A percentile compares a stretch with the other conserved stretches of the same genome.
These are phyloP conservation scores for Paramecium octaurelia DNA, from an alignment of 73 alveolate genomes.

Conservation along the genomic window DNA sequence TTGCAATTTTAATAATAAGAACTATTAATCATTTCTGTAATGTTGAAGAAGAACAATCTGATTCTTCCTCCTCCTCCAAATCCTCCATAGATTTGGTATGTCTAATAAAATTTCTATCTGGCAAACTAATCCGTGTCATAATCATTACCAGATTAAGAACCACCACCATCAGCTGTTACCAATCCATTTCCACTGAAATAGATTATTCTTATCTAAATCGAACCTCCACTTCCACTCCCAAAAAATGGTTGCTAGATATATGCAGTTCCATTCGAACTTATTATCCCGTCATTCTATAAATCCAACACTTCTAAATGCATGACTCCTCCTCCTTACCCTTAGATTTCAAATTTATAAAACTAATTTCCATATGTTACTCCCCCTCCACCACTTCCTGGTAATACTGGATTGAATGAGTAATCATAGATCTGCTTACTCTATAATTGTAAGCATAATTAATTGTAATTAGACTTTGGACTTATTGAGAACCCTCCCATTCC, in stretches of 20 bases:
- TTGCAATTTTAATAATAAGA: not conserved
- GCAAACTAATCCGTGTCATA: not conserved
- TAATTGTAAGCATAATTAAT: not conserved
- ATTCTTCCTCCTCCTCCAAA: not conserved
- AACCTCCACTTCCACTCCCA: not conserved
- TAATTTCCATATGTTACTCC: not conserved
- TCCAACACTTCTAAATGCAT: not conserved
- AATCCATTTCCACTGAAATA: not conserved
- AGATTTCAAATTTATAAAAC: not conserved
- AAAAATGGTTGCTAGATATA: not conserved
- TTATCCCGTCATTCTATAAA: not conserved
- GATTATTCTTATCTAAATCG: not conserved
- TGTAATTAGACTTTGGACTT: not conserved
- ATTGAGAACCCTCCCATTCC: constrained; percentile 21
- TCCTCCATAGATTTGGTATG: not conserved
- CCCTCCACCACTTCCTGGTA: constrained; percentile 9
- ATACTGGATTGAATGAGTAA: not conserved
- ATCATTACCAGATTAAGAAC: not conserved
- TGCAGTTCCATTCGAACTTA: not conserved
- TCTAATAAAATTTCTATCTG: not conserved
- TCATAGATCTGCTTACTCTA: not conserved
- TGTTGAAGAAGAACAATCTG: not conserved
- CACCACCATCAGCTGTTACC: not conserved
- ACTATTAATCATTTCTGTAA: not conserved
- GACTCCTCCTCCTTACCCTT: constrained; percentile 12